Conservation (phyloP, 169 alveolate species). For the Cryptosporidium tyzzeri region DNA sequence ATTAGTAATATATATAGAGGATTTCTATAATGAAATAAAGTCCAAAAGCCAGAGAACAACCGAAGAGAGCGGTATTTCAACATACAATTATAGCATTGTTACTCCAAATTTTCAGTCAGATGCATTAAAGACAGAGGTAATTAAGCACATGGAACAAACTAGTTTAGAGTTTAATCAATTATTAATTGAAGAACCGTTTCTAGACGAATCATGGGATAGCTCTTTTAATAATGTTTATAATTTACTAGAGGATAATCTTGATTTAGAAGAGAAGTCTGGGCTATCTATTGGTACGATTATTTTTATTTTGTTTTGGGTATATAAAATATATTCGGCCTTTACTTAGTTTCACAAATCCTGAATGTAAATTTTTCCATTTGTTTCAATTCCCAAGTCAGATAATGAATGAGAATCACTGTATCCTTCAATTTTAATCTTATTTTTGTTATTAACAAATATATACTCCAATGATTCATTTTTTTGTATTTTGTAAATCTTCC, state of each 20-base stretch:
- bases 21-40: slow-evolving; percentile 3
- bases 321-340: slow-evolving; percentile 31
- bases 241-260: slow-evolving; percentile 64
- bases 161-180: slow-evolving; percentile 20
- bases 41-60: not conserved
- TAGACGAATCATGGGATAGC: slow-evolving; percentile 33
- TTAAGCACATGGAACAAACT: slow-evolving; percentile 33
- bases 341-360: slow-evolving; percentile 10
- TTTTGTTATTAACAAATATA: slow-evolving; percentile 12
- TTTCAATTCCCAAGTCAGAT: slow-evolving; percentile 51
- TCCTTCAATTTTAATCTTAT: slow-evolving; percentile 19
- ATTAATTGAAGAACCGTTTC: slow-evolving; percentile 12
- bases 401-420: slow-evolving; percentile 40
- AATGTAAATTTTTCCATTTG: slow-evolving; percentile 30
- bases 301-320: slow-evolving; percentile 51
- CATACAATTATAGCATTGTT: slow-evolving; percentile 4
- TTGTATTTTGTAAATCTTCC: slow-evolving; percentile 41
- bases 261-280: slow-evolving; percentile 37
- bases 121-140: slow-evolving; percentile 20
- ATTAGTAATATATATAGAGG: slow-evolving; percentile 34
- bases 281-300: slow-evolving; percentile 38
- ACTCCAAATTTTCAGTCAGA: slow-evolving; percentile 50
- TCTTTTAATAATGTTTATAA: slow-evolving; percentile 8
- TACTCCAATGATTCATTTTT: slow-evolving; percentile 25
- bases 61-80: not conserved